phyloP scores from a whole-genome alignment of 2,329 filamentous ascomycete genomes.

The Geosmithia flava region DNA sequence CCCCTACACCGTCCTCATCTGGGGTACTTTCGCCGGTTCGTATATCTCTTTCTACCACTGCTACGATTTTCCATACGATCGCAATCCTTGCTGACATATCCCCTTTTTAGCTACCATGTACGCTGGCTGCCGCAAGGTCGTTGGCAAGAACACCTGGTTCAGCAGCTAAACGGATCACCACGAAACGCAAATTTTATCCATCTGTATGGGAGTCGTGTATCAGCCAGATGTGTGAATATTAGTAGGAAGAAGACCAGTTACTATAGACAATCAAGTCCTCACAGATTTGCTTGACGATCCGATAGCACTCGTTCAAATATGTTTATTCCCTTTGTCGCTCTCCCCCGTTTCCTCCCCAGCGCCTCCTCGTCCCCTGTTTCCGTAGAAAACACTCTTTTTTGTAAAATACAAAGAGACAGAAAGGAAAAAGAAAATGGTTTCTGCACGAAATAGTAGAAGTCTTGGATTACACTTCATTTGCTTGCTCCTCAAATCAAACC shows the following conservation, averaged over 20 bases:
- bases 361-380: not conserved
- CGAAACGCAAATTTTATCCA: not conserved
- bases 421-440: not conserved
- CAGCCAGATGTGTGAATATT: not conserved
- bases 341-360: not conserved
- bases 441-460: not conserved
- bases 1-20: slow-evolving; percentile 56
- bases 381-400: slow-evolving; percentile 4
- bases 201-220: not conserved
- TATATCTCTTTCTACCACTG: slow-evolving; percentile 7
- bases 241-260: not conserved
- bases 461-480: not conserved
- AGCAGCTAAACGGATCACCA: slow-evolving; percentile 12
- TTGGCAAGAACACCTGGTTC: slow-evolving; percentile 73
- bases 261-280: slow-evolving; percentile 1
- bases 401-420: not conserved
- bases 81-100: slow-evolving; percentile 7
- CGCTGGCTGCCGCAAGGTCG: slow-evolving; percentile 60
- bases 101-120: slow-evolving; percentile 42
- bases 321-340: slow-evolving; percentile 1
- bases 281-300: not conserved
- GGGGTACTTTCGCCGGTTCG: slow-evolving; percentile 50
- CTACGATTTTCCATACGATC: slow-evolving; percentile 1
- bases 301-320: slow-evolving; percentile 3
- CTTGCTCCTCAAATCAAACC: not conserved